A percentile compares a stretch with the other conserved stretches of the same genome.
Conservation (phyloP, 352 stramenopile genomes). For the Phytophthora cryptogea region DNA sequence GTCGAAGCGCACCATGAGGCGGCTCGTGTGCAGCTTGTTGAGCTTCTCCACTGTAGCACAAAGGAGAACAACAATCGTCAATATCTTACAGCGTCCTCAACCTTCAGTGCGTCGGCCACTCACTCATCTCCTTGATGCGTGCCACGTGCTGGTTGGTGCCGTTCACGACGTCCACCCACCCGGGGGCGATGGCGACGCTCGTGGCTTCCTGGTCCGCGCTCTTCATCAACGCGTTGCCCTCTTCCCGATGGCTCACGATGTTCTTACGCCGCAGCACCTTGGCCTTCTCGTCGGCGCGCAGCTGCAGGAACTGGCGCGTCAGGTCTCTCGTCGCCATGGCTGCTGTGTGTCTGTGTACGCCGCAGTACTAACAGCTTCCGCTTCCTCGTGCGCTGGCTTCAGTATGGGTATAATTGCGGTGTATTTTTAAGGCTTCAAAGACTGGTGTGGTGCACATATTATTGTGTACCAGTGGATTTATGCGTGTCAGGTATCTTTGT, state of each 20-base stretch:
- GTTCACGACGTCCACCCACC: constrained; percentile 81
- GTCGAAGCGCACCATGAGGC: constrained; percentile 88
- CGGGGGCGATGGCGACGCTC: constrained; percentile 51
- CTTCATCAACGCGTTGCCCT: constrained; percentile 74
- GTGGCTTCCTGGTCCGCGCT: constrained; percentile 47
- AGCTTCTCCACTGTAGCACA: constrained; percentile 76
- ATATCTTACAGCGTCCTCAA: not conserved
- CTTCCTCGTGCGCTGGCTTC: constrained; percentile 11
- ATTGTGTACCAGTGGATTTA: not conserved
- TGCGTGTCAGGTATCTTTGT: constrained; percentile 2
- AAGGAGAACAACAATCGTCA: constrained; percentile 10
- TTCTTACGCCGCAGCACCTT: constrained; percentile 87
- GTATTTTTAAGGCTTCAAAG: constrained; percentile 4
- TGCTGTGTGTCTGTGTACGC: constrained; percentile 1
- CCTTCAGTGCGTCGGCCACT: not conserved
- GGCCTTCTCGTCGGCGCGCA: constrained; percentile 78
- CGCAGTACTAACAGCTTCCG: not conserved
- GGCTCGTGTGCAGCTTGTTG: constrained; percentile 82
- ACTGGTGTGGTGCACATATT: constrained; percentile 8
- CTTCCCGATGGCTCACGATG: constrained; percentile 73
- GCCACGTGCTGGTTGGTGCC: constrained; percentile 83
- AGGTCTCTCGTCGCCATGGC: constrained; percentile 82
- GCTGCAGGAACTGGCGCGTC: constrained; percentile 69
- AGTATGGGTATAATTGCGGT: constrained; percentile 1
- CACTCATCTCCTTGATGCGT: constrained; percentile 84